A percentile compares a stretch with the other conserved stretches of the same genome.
Evolutionary conservation across 2,329 filamentous ascomycete species (phyloP).

Genomic region (Cadophora sp.): DNA sequence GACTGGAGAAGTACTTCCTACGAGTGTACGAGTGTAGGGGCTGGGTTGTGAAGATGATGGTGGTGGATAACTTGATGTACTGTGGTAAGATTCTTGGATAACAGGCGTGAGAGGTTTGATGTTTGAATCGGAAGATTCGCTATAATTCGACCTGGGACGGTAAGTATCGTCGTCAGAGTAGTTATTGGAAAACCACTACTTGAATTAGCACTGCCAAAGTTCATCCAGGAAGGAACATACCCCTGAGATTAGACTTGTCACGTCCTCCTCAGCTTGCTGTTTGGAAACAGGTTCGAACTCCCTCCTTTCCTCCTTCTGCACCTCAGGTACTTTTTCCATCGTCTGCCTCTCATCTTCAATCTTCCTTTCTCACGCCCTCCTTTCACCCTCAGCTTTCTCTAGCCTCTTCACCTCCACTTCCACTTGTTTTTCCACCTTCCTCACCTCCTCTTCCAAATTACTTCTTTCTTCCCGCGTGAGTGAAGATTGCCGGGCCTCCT

Average conservation of each 20-base stretch:
- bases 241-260: background rate
- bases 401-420: background rate
- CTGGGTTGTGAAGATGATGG: background rate
- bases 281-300: conserved; percentile 5
- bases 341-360: conserved; percentile 12
- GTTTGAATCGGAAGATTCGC: background rate
- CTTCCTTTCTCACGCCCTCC: background rate
- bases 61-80: background rate
- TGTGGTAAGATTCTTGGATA: background rate
- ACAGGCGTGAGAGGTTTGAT: background rate
- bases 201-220: background rate
- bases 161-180: background rate
- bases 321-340: background rate
- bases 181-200: conserved; percentile 7
- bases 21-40: background rate
- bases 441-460: too few species aligned
- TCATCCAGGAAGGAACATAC: background rate
- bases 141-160: background rate
- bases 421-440: background rate
- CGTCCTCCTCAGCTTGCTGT: conserved; percentile 3
- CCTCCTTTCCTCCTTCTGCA: background rate
- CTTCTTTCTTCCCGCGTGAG: too few species aligned
- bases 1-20: background rate
- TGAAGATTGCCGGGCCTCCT: too few species aligned
- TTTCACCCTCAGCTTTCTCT: background rate